Evolutionary conservation across 768 basidiomycete species (phyloP).

Genomic region (Tricholoma furcatifolium): DNA sequence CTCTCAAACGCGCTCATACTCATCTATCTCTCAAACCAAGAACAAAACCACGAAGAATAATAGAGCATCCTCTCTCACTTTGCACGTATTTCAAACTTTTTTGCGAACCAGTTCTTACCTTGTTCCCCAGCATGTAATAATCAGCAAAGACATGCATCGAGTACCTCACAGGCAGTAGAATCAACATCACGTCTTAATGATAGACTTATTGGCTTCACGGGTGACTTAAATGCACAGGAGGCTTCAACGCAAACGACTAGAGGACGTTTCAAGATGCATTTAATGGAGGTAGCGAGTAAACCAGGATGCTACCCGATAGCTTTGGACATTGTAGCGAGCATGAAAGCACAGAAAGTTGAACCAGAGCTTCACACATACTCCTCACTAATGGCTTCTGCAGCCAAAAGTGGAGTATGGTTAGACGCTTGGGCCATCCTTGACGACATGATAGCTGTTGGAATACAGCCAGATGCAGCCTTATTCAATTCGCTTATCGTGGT

Average conservation of each 20-base stretch:
- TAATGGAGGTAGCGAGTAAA: constrained; percentile 36
- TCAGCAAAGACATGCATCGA: constrained; percentile 10
- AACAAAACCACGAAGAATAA: not conserved
- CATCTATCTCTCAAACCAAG: constrained; percentile 1
- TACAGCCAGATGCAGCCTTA: constrained; percentile 48
- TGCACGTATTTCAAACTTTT: constrained; percentile 5
- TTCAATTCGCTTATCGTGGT: constrained; percentile 66
- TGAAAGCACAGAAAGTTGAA: constrained; percentile 54
- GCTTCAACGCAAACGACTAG: constrained; percentile 16
- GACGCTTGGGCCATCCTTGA: constrained; percentile 68
- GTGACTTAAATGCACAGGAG: constrained; percentile 15
- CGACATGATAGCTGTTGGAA: constrained; percentile 56
- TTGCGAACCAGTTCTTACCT: not conserved
- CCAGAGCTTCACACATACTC: constrained; percentile 62
- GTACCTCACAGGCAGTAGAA: not conserved
- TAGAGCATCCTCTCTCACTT: not conserved
- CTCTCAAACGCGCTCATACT: constrained; percentile 9
- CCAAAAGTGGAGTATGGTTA: constrained; percentile 37
- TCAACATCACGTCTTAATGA: constrained; percentile 9
- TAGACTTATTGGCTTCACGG: constrained; percentile 3
- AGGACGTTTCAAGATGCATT: constrained; percentile 31
- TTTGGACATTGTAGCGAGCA: constrained; percentile 46
- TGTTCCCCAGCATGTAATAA: constrained; percentile 2
- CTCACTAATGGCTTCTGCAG: constrained; percentile 49
- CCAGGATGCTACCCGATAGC: constrained; percentile 36